Percentiles rank a stretch among this genome's conserved stretches.
Conservation (phyloP, 345 rosid species). For the Sisymbrium irio region DNA sequence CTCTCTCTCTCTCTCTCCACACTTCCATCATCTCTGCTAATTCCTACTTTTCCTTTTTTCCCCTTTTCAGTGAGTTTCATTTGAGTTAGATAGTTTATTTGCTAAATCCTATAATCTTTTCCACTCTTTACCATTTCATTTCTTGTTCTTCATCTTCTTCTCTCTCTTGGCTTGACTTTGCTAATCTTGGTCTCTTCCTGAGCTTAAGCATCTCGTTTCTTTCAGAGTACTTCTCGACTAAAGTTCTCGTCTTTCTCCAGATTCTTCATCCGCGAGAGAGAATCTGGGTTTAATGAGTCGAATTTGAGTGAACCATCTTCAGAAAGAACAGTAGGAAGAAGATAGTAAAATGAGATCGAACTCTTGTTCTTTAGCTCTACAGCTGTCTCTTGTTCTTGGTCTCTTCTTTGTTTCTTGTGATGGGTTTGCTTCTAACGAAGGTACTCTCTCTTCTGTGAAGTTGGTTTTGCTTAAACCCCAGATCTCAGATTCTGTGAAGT, state of each 20-base stretch:
- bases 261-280: not conserved
- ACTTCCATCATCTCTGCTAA: constrained; percentile 34
- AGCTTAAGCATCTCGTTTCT: constrained; percentile 18
- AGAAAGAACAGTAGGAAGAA: not conserved
- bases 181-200: constrained; percentile 30
- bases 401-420: constrained; percentile 45
- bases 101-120: constrained; percentile 36
- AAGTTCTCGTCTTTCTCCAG: constrained; percentile 26
- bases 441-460: constrained; percentile 36
- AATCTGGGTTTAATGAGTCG: constrained; percentile 26
- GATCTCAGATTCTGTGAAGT: constrained; percentile 51
- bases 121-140: constrained; percentile 13
- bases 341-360: constrained; percentile 31
- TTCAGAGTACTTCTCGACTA: not conserved
- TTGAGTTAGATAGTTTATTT: constrained; percentile 55
- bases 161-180: constrained; percentile 8
- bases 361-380: constrained; percentile 19
- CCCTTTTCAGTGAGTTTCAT: constrained; percentile 37
- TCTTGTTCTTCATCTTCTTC: constrained; percentile 13
- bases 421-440: constrained; percentile 64
- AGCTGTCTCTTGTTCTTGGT: constrained; percentile 42
- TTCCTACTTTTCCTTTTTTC: constrained; percentile 3
- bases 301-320: constrained; percentile 29
- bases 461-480: constrained; percentile 29
- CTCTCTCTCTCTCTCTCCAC: constrained; percentile 21